Conservation (phyloP, 768 basidiomycete species). For the Mycena latifolia region DNA sequence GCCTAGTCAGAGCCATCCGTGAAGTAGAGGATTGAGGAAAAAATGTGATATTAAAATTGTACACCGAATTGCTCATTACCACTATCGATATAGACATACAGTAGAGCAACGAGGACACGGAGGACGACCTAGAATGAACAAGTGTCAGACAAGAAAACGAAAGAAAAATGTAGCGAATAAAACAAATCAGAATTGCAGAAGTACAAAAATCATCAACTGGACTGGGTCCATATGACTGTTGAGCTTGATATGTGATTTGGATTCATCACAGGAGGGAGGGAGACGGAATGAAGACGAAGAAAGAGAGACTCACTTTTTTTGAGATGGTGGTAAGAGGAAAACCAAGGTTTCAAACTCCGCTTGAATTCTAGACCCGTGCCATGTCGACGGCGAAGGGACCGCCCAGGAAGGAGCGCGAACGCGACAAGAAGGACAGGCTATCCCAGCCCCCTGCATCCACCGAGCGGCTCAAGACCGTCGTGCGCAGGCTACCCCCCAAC, state of each 20-base stretch:
- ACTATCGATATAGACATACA: too few species aligned
- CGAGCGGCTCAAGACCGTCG: constrained; percentile 87
- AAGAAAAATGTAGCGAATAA: constrained; percentile 14
- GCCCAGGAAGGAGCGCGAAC: constrained; percentile 51
- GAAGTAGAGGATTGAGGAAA: too few species aligned
- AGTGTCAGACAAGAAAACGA: constrained; percentile 12
- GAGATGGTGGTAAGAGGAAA: constrained; percentile 18
- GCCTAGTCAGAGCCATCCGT: too few species aligned
- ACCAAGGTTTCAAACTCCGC: neutral
- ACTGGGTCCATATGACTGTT: constrained; percentile 67
- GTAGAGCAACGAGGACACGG: too few species aligned
- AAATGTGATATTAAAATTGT: too few species aligned
- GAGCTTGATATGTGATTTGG: constrained; percentile 71
- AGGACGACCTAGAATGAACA: neutral
- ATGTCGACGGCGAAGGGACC: constrained; percentile 24
- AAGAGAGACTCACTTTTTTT: constrained; percentile 6
- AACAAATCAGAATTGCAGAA: constrained; percentile 70
- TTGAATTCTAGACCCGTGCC: constrained; percentile 32
- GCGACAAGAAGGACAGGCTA: constrained; percentile 49
- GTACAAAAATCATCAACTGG: constrained; percentile 60
- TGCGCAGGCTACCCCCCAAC: constrained; percentile 91
- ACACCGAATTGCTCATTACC: too few species aligned
- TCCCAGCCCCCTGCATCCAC: constrained; percentile 42
- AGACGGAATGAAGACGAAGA: constrained; percentile 15
- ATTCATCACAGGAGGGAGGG: constrained; percentile 56